These are phyloP conservation scores for Ophiostoma himal-ulmi DNA, from an alignment of 2,329 filamentous ascomycete genomes.

Conservation along the genomic window DNA sequence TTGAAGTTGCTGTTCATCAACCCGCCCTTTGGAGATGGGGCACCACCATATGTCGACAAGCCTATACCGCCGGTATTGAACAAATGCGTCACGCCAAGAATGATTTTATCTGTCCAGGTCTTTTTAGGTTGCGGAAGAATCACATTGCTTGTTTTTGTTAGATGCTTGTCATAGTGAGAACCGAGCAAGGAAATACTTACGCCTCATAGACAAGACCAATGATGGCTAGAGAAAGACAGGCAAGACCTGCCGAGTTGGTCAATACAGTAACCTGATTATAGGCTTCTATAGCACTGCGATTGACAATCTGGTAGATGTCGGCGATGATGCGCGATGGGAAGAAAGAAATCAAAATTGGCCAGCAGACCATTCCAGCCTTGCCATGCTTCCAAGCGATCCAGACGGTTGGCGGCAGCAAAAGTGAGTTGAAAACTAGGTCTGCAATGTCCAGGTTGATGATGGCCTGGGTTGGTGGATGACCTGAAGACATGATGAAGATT, in stretches of 20 bases:
- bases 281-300: constrained; percentile 25
- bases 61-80: background rate
- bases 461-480: background rate
- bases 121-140: background rate
- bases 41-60: background rate
- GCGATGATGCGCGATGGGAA: constrained; percentile 28
- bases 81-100: constrained; percentile 2
- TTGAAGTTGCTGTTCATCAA: constrained; percentile 24
- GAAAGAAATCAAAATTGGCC: constrained; percentile 30
- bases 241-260: constrained; percentile 30
- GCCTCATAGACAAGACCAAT: constrained; percentile 31
- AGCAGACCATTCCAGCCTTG: constrained; percentile 31
- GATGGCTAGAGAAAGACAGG: constrained; percentile 29
- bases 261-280: constrained; percentile 29
- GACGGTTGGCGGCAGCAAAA: constrained; percentile 15
- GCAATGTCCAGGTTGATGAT: background rate
- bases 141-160: background rate
- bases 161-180: background rate
- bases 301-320: constrained; percentile 29
- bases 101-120: background rate
- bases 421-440: background rate
- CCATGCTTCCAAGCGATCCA: constrained; percentile 31
- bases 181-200: constrained; percentile 19
- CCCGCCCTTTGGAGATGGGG: constrained; percentile 11
- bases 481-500: background rate